These are phyloP conservation scores for Suillus paluster DNA, from an alignment of 768 basidiomycete species.

Conservation along the genomic window DNA sequence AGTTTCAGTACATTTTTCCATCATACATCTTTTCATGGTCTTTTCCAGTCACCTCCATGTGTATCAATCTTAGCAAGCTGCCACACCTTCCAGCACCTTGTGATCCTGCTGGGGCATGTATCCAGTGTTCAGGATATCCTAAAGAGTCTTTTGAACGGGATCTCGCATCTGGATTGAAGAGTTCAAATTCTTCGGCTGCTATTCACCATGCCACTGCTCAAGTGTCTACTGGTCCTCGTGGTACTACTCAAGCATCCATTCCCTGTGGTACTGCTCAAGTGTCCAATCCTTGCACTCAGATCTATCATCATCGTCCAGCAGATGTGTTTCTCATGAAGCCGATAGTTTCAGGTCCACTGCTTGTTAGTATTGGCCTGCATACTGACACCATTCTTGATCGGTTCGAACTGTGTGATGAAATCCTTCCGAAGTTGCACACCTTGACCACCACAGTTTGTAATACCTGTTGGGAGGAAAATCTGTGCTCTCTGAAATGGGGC, in stretches of 20 bases:
- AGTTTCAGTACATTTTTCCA: neutral
- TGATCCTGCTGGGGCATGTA: neutral
- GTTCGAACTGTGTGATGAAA: slow-evolving; percentile 9
- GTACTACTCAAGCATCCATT: neutral
- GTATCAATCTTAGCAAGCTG: neutral
- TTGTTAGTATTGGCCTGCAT: slow-evolving; percentile 15
- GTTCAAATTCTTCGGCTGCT: neutral
- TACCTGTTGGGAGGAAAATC: slow-evolving; percentile 11
- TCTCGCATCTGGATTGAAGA: neutral
- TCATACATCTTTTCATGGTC: neutral
- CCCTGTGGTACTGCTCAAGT: neutral
- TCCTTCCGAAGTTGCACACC: slow-evolving; percentile 2
- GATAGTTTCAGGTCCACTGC: neutral
- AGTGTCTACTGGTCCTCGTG: no score
- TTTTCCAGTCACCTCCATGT: neutral
- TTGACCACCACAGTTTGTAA: slow-evolving; percentile 4
- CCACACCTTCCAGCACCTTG: slow-evolving; percentile 1
- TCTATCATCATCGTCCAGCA: neutral
- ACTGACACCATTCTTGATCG: slow-evolving; percentile 13
- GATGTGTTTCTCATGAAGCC: neutral
- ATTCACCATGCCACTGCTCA: neutral
- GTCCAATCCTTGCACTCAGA: neutral
- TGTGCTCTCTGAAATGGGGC: slow-evolving; percentile 10
- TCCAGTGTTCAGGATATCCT: slow-evolving; percentile 1
- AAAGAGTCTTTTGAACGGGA: neutral